Evolutionary conservation across 352 stramenopile genomes (phyloP).

Genomic region (Pilasporangium apinafurcum): DNA sequence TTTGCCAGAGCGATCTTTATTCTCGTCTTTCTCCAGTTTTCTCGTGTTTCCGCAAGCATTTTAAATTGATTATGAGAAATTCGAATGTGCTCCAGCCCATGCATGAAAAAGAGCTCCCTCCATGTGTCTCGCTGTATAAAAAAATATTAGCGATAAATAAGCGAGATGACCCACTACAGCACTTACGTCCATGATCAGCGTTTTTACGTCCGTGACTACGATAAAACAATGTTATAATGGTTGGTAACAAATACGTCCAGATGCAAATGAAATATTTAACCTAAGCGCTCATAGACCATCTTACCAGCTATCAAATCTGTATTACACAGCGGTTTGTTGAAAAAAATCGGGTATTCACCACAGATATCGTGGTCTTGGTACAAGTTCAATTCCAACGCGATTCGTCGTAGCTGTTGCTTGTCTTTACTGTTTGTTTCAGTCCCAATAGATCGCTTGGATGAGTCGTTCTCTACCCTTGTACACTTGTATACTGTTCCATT

Average conservation of each 20-base stretch:
- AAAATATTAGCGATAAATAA: background rate
- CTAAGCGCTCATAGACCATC: background rate
- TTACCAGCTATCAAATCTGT: slow-evolving; percentile 58
- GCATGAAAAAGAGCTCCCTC: slow-evolving; percentile 75
- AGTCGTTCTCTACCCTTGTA: slow-evolving; percentile 27
- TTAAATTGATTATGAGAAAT: slow-evolving; percentile 49
- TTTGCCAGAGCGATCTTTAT: slow-evolving; percentile 69
- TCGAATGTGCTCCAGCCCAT: slow-evolving; percentile 59
- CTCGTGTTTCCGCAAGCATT: slow-evolving; percentile 50
- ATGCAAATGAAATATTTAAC: background rate
- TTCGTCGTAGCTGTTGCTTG: slow-evolving; percentile 31
- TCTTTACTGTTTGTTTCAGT: slow-evolving; percentile 14
- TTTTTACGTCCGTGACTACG: slow-evolving; percentile 68
- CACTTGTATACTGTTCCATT: slow-evolving; percentile 59
- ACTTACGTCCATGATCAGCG: slow-evolving; percentile 74
- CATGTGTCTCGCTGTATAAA: slow-evolving; percentile 54
- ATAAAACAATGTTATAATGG: background rate
- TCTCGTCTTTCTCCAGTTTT: slow-evolving; percentile 72
- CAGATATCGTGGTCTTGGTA: slow-evolving; percentile 83
- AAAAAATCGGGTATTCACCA: slow-evolving; percentile 57
- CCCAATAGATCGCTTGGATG: slow-evolving; percentile 11
- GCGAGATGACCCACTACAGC: background rate
- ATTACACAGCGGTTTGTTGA: slow-evolving; percentile 47
- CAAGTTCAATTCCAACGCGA: slow-evolving; percentile 65
- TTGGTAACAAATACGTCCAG: background rate